A percentile compares a stretch with the other conserved stretches of the same genome.
Evolutionary conservation across 1,139 yeast species (phyloP).

Genomic region (Protomyces macrosporus): DNA sequence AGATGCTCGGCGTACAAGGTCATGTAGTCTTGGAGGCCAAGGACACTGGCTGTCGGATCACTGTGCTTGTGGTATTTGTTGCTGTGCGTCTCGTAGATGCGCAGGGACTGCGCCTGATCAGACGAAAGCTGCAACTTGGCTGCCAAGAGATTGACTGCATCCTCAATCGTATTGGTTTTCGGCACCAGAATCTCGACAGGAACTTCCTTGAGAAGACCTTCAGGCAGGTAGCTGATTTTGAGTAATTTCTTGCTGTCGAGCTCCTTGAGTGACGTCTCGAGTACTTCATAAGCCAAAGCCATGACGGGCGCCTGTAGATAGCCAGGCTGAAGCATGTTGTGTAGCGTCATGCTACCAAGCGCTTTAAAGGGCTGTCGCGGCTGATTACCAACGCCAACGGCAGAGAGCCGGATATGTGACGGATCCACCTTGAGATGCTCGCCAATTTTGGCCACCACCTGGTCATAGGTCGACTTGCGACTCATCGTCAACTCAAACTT

Average conservation of each 20-base stretch:
- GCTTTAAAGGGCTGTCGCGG: constrained; percentile 42
- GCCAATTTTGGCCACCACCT: constrained; percentile 58
- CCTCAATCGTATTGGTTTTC: constrained; percentile 53
- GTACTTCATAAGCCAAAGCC: constrained; percentile 56
- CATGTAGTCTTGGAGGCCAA: constrained; percentile 33
- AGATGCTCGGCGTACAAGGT: constrained; percentile 38
- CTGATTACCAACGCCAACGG: constrained; percentile 36
- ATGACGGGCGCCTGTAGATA: constrained; percentile 39
- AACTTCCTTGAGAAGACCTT: constrained; percentile 47
- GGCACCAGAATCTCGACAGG: constrained; percentile 66
- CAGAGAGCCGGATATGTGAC: constrained; percentile 58
- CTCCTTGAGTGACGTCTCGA: constrained; percentile 68
- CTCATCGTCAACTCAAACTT: constrained; percentile 67
- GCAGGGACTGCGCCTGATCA: constrained; percentile 48
- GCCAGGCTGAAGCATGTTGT: constrained; percentile 44
- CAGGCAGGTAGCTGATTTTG: constrained; percentile 41
- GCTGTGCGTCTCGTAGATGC: constrained; percentile 53
- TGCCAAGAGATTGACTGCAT: constrained; percentile 54
- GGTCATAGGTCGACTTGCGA: constrained; percentile 53
- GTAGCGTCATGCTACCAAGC: constrained; percentile 39
- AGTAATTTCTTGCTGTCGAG: constrained; percentile 69
- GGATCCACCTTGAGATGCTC: constrained; percentile 53
- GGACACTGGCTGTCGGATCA: constrained; percentile 33
- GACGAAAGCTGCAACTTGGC: constrained; percentile 52
- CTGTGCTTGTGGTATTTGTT: constrained; percentile 34